Evolutionary conservation across 116 monocot species (phyloP).

Genomic region (Cymodocea nodosa): DNA sequence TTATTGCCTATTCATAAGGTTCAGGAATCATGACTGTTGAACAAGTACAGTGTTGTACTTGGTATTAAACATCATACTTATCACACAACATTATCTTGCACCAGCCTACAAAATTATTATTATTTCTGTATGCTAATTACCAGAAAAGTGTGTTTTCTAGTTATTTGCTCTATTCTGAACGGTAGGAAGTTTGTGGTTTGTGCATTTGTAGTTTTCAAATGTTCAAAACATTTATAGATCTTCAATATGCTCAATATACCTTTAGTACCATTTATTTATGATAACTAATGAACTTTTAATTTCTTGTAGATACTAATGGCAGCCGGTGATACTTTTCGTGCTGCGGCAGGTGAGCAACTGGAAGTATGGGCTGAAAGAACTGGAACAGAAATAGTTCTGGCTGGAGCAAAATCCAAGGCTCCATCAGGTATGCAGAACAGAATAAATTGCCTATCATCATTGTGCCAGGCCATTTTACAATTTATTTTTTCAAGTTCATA

Average conservation of each 20-base stretch:
- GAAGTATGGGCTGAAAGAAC: slow-evolving; percentile 98
- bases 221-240: no score
- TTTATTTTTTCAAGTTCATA: background rate
- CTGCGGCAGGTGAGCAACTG: slow-evolving; percentile 93
- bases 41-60: no score
- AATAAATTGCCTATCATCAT: slow-evolving; percentile 1
- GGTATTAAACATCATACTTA: no score
- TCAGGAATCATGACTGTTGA: no score
- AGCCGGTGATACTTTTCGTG: slow-evolving; percentile 97
- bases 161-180: no score
- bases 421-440: slow-evolving; percentile 44
- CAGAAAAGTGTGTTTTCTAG: no score
- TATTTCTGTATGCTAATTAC: no score
- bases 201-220: no score
- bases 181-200: no score
- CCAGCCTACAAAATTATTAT: no score
- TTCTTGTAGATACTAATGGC: slow-evolving; percentile 71
- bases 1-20: no score
- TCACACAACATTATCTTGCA: no score
- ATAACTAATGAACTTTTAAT: background rate
- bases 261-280: background rate
- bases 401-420: slow-evolving; percentile 63
- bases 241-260: background rate
- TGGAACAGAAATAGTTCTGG: slow-evolving; percentile 75
- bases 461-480: background rate